Percentiles rank a stretch among this genome's conserved stretches.
These are phyloP conservation scores for Acanthamoeba sp. DNA, from an alignment of 208 protist genomes.

Conservation along the genomic window DNA sequence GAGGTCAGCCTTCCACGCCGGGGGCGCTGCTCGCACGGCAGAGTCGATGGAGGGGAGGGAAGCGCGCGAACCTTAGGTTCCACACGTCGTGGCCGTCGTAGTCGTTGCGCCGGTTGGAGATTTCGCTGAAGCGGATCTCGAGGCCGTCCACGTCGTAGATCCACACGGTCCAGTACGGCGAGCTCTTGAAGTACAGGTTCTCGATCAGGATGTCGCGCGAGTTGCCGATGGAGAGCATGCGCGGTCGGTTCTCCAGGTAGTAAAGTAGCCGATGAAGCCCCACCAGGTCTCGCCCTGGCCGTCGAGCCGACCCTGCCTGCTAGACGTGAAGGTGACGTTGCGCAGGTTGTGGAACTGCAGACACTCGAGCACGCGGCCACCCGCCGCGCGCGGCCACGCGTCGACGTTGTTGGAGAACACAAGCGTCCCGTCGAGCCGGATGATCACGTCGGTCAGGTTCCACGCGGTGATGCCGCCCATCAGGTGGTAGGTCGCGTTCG, in stretches of 20 bases:
- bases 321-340: slow-evolving; percentile 86
- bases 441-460: slow-evolving; percentile 68
- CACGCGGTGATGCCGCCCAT: slow-evolving; percentile 84
- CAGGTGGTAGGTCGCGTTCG: slow-evolving; percentile 82
- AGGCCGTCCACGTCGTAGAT: slow-evolving; percentile 80
- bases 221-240: slow-evolving; percentile 77
- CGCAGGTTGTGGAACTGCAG: slow-evolving; percentile 80
- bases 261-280: slow-evolving; percentile 82
- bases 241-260: slow-evolving; percentile 80
- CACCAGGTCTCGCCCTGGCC: slow-evolving; percentile 87
- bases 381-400: slow-evolving; percentile 78
- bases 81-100: slow-evolving; percentile 80
- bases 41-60: not conserved
- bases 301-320: slow-evolving; percentile 76
- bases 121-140: slow-evolving; percentile 81
- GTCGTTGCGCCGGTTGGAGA: slow-evolving; percentile 81
- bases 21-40: not conserved
- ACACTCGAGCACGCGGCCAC: slow-evolving; percentile 81
- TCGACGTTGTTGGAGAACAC: slow-evolving; percentile 79
- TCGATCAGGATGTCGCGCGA: slow-evolving; percentile 80
- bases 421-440: slow-evolving; percentile 86
- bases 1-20: no score
- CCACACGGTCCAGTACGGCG: slow-evolving; percentile 84
- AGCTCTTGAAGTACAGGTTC: slow-evolving; percentile 80
- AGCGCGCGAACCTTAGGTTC: slow-evolving; percentile 52